Base-by-base conservation (phyloP, 305 asterid species). In the Petunia hybrid region DNA sequence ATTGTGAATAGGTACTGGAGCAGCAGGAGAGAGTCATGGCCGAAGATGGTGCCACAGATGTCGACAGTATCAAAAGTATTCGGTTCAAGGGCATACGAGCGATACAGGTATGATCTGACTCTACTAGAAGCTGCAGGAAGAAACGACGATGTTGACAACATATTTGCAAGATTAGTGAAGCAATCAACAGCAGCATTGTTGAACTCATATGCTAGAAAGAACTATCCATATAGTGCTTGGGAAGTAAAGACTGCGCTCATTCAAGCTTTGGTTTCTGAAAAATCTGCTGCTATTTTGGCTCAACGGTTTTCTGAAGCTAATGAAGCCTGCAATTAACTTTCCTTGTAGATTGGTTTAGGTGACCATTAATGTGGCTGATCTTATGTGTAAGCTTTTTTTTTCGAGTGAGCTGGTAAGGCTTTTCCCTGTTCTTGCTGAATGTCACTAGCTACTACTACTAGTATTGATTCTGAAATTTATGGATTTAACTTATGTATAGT, bases 171-270 rank as follows among this genome's bases (percentile, higher is more conserved):
- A 81, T 88, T 94, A 56, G 84, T 89, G 73, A 91, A 85, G 89
- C 89, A 94, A 83, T 88, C 98, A 3, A 91, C 97, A 67, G 98
- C 98, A 78, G 97, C 97, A 53, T 89, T 93, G 81, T 76, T 94
- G 38, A 94, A 94, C 76, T 85, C 98, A 8, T 93, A 94, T 81
- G 93, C 95, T 53, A 84, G 98, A 71, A 87, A 81, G 36, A 97
- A 94, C 2, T 93, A 91, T 48, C 95, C 97, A 0, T 91, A 86
- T 80, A 82, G 93, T 0, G 91, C 97, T 53, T 93, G 98, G 98
- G 92, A 94, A 65, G 91, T 94, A 16, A 93, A 93, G 89, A 94
- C 95, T 46, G 82, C 91, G 88, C 80, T 94, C 1, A 91, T 94
- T 39, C 97, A 88, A 77, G 94, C 88, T 10, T 62, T 94, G 86